Evolutionary conservation across 164 flowering plant genomes (phyloP), one percentile per base, ranked within the genome.

Genomic region (Magnolia kwangsiensis): DNA sequence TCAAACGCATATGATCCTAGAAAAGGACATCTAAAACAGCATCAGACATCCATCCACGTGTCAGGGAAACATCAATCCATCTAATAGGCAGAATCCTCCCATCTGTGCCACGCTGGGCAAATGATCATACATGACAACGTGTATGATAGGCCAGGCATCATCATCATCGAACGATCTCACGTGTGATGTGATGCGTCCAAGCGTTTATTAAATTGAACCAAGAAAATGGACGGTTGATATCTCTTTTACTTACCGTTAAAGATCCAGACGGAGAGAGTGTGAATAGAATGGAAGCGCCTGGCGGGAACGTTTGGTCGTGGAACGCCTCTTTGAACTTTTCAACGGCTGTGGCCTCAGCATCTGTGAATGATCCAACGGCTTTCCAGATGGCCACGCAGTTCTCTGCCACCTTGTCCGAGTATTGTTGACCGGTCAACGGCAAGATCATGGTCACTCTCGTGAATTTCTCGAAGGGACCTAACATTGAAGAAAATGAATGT

Each of bases 381-480:
- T 93, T 91, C 98, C 89, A 89, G 51, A 58, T 19, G 0, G 89
- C 87, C 0, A 87, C 87, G 61, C 94, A 91, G 73, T 92, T 95
- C 86, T 95, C 97, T 2, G 85, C 49, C 69, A 93, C 99, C 84
- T 93, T 95, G 76, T 87, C 92, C 4, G 97, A 82, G 83, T 91
- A 95, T 70, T 91, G 90, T 13, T 80, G 80, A 4, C 99, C 99
- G 50, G 89, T 90, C 58, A 95, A 82, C 3, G 97, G 95, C 84
- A 87, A 72, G 69, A 93, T 87, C 88, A 83, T 85, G 0, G 91
- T 91, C 74, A 91, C 90, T 74, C 74, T 83, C 0, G 80, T 84
- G 81, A 91, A 90, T 75, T 93, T 95, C 85, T 92, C 97, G 50
- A 92, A 95, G 3, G 92, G 88, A 55, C 98, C 98, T 93, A 45